A percentile compares a stretch with the other conserved stretches of the same genome.
phyloP scores from a whole-genome alignment of 441 rosid genomes.

The Oxalis stricta region DNA sequence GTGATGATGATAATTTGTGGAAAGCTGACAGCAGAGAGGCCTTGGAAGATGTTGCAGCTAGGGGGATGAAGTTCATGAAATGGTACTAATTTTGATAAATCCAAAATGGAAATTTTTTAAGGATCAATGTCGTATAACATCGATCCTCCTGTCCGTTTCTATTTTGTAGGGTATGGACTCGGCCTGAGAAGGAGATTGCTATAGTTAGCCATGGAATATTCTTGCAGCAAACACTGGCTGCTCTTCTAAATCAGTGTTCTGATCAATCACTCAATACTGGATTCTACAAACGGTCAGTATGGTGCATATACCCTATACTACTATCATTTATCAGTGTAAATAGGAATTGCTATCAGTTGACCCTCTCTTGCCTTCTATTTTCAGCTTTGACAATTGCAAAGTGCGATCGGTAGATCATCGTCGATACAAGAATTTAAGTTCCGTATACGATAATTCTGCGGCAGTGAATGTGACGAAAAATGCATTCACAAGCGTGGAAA shows the following conservation, averaged over 20 bases:
- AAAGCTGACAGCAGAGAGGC: slow-evolving; percentile 34
- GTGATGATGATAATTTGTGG: slow-evolving; percentile 54
- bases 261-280: slow-evolving; percentile 10
- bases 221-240: slow-evolving; percentile 38
- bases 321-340: background rate
- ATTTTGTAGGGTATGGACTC: slow-evolving; percentile 36
- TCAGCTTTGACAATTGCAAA: slow-evolving; percentile 61
- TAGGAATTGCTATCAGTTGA: background rate
- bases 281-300: slow-evolving; percentile 17
- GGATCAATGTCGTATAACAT: too few relatives aligned
- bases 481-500: too few relatives aligned
- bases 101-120: too few relatives aligned
- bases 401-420: slow-evolving; percentile 35
- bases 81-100: too few relatives aligned
- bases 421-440: slow-evolving; percentile 3
- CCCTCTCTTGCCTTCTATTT: background rate
- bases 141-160: background rate
- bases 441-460: background rate
- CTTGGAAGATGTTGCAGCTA: slow-evolving; percentile 34
- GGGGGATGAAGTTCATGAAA: slow-evolving; percentile 46
- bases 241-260: slow-evolving; percentile 19
- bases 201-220: slow-evolving; percentile 63
- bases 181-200: slow-evolving; percentile 68
- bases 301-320: too few relatives aligned
- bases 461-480: too few relatives aligned